Evolutionary conservation across 2,329 filamentous ascomycete genomes (phyloP), one percentile per base, ranked within the genome.

Genomic region (Arthroderma sp.): DNA sequence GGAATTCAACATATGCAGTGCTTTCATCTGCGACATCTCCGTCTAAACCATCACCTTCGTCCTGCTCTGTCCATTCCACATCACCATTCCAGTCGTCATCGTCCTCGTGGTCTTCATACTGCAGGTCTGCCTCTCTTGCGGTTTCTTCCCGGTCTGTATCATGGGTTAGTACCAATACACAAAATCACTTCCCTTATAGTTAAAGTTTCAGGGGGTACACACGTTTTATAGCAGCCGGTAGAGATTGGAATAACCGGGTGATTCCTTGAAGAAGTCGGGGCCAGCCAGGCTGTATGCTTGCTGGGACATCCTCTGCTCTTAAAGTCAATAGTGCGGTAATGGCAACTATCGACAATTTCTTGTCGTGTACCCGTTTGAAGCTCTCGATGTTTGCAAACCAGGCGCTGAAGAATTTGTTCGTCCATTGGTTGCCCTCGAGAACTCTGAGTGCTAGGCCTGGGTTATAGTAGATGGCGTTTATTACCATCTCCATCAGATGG

Each of bases 391-490:
- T 93, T 36, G 85, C 85, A 64, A 98, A 98, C 91, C 91, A 98
- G 47, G 93, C 70, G 65, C 85, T 94, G 72, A 98, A 98, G 70
- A 98, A 98, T 61, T 93, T 93, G 68, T 96, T 96, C 5, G 91
- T 96, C 89, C 88, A 95, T 49, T 79, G 82, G 57, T 93, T 89
- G 43, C 74, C 69, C 68, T 98, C 91, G n/a, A 98, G 75, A 33
- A 94, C 79, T 50, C 87, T 81, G 22, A 98, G 75, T 27, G 87
- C 77, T 48, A 95, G 73, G 38, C 82, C 67, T 1, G 91, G 88
- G 69, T 94, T 95, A 73, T 98, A 98, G 73, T 96, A 94, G 56
- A 96, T 87, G 45, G 85, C 80, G 65, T 96, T 96, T 71, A 98
- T 94, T 47, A 98, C 80, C 80, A 98, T 93, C 68, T 98, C 91